Evolutionary conservation across 202 grass and related monocot genomes (phyloP), one percentile per base, ranked within the genome.

Genomic region (Zoysia matrella): DNA sequence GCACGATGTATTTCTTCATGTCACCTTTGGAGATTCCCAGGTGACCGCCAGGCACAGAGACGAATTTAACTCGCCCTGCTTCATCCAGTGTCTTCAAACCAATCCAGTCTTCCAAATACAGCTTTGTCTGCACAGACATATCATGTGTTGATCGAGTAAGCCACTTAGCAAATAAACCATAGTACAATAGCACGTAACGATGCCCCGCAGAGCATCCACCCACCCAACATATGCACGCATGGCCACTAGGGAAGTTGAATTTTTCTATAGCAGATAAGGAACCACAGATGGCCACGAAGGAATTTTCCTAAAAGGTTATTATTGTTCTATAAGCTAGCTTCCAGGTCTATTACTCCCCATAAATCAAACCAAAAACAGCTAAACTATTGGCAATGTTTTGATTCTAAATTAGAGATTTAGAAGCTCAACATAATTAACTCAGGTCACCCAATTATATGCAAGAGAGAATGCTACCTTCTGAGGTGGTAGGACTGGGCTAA

Each of bases 61-160:
- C 43, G 3, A 86, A 95, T 67, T 94, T 90, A 3, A 98, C 90
- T 76, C 91, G 77, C 47, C 95, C 95, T 36, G 85, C 86, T 62
- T 98, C 86, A 58, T 98, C 95, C 54, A 98, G 76, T 15, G 66
- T 77, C 82, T 85, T 98, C 58, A 98, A 65, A 52, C 95, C 95
- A 15, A 95, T 93, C 95, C 95, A 98, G 42, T 98, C 95, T 86
- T 98, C 92, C 7, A 69, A 61, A 14, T 95, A 95, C 39, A 98
- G 82, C 1, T 73, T 74, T 44, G 95, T 94, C 92, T 94, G 57
- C 76, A 84, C n/a, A 41, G 2, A 61, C 58, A 61, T 61, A 22
- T 60, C 56, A 52, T n/a, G 54, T 15, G 6, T 13, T 15, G 55
- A 60, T 60, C 18, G 2, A 22, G n/a, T 36, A 61, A 36, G 58